Evolutionary conservation across 2,329 filamentous ascomycete genomes (phyloP).

Genomic region (Cryoendolithus antarcticus): DNA sequence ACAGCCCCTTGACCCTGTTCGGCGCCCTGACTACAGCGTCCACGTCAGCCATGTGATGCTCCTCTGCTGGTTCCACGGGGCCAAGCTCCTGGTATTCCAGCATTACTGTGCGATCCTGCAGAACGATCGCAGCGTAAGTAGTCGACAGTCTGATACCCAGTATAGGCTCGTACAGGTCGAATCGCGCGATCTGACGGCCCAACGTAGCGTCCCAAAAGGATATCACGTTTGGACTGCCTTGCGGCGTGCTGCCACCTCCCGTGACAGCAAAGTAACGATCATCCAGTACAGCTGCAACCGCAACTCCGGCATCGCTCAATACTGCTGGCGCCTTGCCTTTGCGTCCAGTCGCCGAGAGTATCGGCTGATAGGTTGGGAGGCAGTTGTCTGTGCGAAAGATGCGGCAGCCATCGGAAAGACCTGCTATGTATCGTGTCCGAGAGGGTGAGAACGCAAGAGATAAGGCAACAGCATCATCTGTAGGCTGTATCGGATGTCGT

Average conservation of each 20-base stretch:
- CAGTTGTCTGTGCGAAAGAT: constrained; percentile 24
- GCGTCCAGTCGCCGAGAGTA: constrained; percentile 4
- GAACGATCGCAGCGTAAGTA: constrained; percentile 64
- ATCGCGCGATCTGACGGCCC: constrained; percentile 58
- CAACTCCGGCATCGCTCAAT: constrained; percentile 12
- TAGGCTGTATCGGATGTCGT: constrained; percentile 68
- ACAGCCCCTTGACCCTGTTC: constrained; percentile 41
- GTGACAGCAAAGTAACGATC: constrained; percentile 66
- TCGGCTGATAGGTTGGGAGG: constrained; percentile 19
- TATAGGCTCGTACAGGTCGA: constrained; percentile 70
- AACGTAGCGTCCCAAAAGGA: constrained; percentile 79
- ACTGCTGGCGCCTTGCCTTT: neutral
- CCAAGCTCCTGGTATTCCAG: constrained; percentile 19
- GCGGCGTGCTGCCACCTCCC: constrained; percentile 56
- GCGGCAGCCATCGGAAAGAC: constrained; percentile 73
- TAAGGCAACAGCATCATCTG: constrained; percentile 60
- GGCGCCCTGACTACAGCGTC: constrained; percentile 11
- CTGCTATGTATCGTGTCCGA: constrained; percentile 74
- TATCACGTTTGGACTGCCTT: constrained; percentile 19
- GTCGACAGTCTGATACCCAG: constrained; percentile 67
- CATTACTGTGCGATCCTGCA: constrained; percentile 29
- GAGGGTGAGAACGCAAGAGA: constrained; percentile 80
- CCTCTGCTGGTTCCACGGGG: constrained; percentile 43
- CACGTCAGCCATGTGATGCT: constrained; percentile 1
- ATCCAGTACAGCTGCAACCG: constrained; percentile 21